phyloP scores from a whole-genome alignment of 2,329 filamentous ascomycete genomes.

The Erysiphe pulchra region DNA sequence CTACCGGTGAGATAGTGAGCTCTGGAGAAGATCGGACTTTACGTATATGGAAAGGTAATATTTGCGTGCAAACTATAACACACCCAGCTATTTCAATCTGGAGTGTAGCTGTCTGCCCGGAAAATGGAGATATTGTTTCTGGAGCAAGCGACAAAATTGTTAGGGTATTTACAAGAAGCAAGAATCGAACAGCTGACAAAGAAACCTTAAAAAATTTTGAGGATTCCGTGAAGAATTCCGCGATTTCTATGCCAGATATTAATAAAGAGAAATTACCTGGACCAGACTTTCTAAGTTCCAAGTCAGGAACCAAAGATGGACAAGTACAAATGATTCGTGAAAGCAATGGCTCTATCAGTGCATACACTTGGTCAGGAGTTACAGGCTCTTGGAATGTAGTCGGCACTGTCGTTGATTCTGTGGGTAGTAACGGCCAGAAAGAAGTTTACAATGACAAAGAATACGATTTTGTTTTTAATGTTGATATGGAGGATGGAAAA shows the following conservation, averaged over 20 bases:
- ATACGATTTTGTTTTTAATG: conserved; percentile 92
- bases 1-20: conserved; percentile 71
- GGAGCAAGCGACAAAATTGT: conserved; percentile 74
- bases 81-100: conserved; percentile 94
- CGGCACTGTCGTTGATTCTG: conserved; percentile 81
- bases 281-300: conserved; percentile 58
- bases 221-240: conserved; percentile 53
- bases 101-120: conserved; percentile 58
- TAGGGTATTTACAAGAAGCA: conserved; percentile 55
- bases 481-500: conserved; percentile 86
- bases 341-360: conserved; percentile 54
- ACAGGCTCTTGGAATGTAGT: conserved; percentile 61
- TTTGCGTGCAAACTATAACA: conserved; percentile 86
- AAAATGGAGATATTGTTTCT: conserved; percentile 79
- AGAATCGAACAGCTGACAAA: conserved; percentile 41
- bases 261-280: conserved; percentile 85
- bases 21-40: conserved; percentile 87
- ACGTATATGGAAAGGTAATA: conserved; percentile 56
- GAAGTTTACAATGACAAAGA: conserved; percentile 57
- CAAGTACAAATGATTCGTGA: conserved; percentile 84
- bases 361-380: conserved; percentile 60
- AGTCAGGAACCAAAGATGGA: conserved; percentile 81
- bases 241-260: conserved; percentile 59
- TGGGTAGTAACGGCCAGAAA: conserved; percentile 58
- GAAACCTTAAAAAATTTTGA: conserved; percentile 51